Conservation (phyloP, 441 rosid species). For the Raphanus hybrid region DNA sequence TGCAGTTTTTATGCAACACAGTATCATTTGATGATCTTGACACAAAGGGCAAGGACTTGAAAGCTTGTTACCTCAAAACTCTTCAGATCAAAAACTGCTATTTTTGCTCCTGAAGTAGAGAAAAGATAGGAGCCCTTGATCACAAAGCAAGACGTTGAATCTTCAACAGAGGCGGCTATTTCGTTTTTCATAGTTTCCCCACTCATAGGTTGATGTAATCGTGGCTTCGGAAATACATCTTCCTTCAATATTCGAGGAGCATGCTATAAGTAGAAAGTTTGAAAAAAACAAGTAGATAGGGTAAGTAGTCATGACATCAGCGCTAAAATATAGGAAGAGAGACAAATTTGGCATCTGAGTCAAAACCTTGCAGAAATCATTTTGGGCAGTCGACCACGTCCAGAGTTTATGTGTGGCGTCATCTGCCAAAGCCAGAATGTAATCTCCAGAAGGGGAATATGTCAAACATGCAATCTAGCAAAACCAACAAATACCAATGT, state of each 20-base stretch:
- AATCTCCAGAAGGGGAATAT: slow-evolving; percentile 43
- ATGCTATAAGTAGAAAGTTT: slow-evolving; percentile 5
- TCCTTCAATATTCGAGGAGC: slow-evolving; percentile 36
- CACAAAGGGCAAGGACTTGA: neutral
- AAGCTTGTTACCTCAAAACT: slow-evolving; percentile 42
- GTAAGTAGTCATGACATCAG: slow-evolving; percentile 23
- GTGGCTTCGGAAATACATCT: slow-evolving; percentile 34
- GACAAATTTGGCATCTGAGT: slow-evolving; percentile 17
- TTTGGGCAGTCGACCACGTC: slow-evolving; percentile 40
- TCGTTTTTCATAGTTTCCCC: slow-evolving; percentile 46
- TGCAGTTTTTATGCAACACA: slow-evolving; percentile 32
- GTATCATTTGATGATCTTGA: slow-evolving; percentile 26
- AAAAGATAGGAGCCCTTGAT: slow-evolving; percentile 43
- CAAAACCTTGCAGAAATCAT: slow-evolving; percentile 39
- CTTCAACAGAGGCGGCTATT: slow-evolving; percentile 25
- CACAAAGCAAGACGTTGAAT: slow-evolving; percentile 40
- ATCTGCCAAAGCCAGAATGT: slow-evolving; percentile 46
- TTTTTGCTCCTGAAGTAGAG: slow-evolving; percentile 47
- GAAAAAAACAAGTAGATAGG: slow-evolving; percentile 27
- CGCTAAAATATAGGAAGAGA: slow-evolving; percentile 3
- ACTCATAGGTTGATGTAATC: slow-evolving; percentile 41
- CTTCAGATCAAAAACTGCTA: slow-evolving; percentile 44
- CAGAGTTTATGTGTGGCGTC: slow-evolving; percentile 45
- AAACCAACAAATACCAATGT: slow-evolving; percentile 30
- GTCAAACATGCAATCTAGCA: slow-evolving; percentile 41